Evolutionary conservation across 1,284 basidiomycete genomes (phyloP).

Genomic region (Abortiporus biennis): DNA sequence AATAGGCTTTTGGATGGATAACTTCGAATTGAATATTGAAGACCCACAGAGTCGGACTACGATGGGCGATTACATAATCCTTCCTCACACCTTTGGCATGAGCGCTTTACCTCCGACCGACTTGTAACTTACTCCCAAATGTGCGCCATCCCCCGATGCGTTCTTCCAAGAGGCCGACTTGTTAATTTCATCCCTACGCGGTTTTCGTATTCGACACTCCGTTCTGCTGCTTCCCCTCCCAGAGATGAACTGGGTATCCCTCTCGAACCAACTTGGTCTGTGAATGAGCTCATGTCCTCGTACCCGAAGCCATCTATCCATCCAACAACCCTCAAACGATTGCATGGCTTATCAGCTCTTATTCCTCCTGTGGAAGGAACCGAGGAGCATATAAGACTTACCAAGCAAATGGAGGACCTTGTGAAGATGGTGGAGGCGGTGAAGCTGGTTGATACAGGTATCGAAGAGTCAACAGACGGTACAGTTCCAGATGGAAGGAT

Average conservation of each 20-base stretch:
- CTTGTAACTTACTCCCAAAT: too few species aligned
- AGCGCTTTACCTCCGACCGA: too few species aligned
- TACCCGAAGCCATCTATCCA: slow-evolving; percentile 63
- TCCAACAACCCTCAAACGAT: slow-evolving; percentile 44
- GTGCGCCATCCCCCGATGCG: too few species aligned
- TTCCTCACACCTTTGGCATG: too few species aligned
- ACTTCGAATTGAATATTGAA: too few species aligned
- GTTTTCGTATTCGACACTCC: not conserved
- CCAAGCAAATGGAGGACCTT: slow-evolving; percentile 59
- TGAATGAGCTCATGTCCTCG: slow-evolving; percentile 65
- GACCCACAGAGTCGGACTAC: too few species aligned
- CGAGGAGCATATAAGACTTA: slow-evolving; percentile 39
- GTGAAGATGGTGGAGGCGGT: slow-evolving; percentile 74
- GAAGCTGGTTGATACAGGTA: slow-evolving; percentile 46
- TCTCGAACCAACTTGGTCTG: slow-evolving; percentile 65
- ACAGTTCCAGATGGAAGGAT: slow-evolving; percentile 39
- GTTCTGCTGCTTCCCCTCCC: slow-evolving; percentile 9
- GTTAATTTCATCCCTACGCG: too few species aligned
- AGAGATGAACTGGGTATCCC: slow-evolving; percentile 61
- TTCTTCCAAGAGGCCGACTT: too few species aligned
- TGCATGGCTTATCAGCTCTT: slow-evolving; percentile 68
- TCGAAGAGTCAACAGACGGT: slow-evolving; percentile 8
- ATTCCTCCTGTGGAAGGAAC: slow-evolving; percentile 53
- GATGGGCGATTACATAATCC: too few species aligned
- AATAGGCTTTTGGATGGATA: too few species aligned